phyloP scores from a whole-genome alignment of 768 basidiomycete species.

The Hortiboletus campestris region DNA sequence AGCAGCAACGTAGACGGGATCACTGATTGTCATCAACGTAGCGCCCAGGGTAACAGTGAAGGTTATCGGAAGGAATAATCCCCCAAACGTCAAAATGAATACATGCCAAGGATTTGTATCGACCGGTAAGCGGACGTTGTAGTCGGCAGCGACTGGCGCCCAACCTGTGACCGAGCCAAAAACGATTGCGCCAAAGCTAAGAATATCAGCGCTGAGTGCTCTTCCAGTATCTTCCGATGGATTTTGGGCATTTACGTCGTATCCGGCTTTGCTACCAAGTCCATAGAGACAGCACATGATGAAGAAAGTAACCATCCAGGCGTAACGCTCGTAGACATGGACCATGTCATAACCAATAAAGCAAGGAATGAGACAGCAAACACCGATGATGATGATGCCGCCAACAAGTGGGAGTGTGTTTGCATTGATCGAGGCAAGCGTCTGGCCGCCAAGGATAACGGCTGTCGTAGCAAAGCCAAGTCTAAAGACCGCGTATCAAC shows the following conservation, averaged over 20 bases:
- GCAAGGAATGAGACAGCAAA: constrained; percentile 44
- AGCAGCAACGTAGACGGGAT: constrained; percentile 39
- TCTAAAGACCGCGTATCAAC: constrained; percentile 17
- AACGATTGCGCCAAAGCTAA: constrained; percentile 51
- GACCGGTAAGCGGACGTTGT: constrained; percentile 48
- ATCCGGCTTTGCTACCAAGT: constrained; percentile 46
- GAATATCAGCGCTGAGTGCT: constrained; percentile 44
- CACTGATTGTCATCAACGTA: constrained; percentile 41
- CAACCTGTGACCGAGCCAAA: constrained; percentile 50
- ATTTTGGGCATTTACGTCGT: constrained; percentile 43
- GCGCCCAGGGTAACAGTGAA: constrained; percentile 40
- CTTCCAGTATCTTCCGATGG: constrained; percentile 42
- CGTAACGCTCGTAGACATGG: constrained; percentile 52
- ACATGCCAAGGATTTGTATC: constrained; percentile 42
- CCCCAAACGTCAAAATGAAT: constrained; percentile 50
- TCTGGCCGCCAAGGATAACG: constrained; percentile 56
- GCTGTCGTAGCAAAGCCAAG: constrained; percentile 48
- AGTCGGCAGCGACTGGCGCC: constrained; percentile 55
- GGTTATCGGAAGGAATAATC: constrained; percentile 46
- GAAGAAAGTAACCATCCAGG: constrained; percentile 47
- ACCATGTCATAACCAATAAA: constrained; percentile 47
- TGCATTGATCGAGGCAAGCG: constrained; percentile 44
- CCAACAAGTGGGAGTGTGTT: constrained; percentile 45
- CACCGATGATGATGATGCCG: constrained; percentile 46
- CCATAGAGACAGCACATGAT: constrained; percentile 53